Base-by-base conservation (phyloP, 1,284 basidiomycete species). In the Earliella scabrosa region DNA sequence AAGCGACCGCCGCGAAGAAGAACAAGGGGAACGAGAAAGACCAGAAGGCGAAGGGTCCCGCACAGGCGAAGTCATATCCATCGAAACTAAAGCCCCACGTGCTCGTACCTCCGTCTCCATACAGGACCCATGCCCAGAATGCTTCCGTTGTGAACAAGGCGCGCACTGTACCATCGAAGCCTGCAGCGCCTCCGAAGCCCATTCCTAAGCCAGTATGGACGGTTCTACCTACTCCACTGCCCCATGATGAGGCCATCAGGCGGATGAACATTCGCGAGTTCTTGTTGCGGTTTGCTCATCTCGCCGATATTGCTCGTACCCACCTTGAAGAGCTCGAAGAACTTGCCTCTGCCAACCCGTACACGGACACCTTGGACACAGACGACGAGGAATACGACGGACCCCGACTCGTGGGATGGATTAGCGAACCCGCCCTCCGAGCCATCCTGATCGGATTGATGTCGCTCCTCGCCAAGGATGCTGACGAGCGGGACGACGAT, bases 181-280 rank as follows among this genome's bases (percentile, higher is more conserved):
- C 63, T 6, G 63, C 56, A 21, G 58, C 62, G 3, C 63, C 61
- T 13, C 60, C 70, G 2, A 72, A 71, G 46, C 64, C 65, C 0
- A 18, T 72, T 3, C 71, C 71, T 0, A 66, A 64, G 36, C 71
- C 71, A 0, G 54, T 68, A 27, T 90, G 88, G 88, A 79, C 71
- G 4, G 64, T 66, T 5, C 68, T 90, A 13, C 73, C 75, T 2
- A 77, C 76, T 8, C 61, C 66, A 27, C 71, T 90, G 5, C 71
- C 75, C 11, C 72, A 75, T 27, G 64, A 74, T 2, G 78, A 83
- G 39, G 82, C 79, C 0, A 78, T 87, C 60, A 75, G 79, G 35
- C 83, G 90, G 4, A 80, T 92, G 49, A 75, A 82, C 61, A 85
- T 92, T 46, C 83, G 90, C 55, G 90, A 92, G 70, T 92, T 90